Evolutionary conservation across 179 eudicot genomes (phyloP).

Genomic region (Sideroxylon spinosum): DNA sequence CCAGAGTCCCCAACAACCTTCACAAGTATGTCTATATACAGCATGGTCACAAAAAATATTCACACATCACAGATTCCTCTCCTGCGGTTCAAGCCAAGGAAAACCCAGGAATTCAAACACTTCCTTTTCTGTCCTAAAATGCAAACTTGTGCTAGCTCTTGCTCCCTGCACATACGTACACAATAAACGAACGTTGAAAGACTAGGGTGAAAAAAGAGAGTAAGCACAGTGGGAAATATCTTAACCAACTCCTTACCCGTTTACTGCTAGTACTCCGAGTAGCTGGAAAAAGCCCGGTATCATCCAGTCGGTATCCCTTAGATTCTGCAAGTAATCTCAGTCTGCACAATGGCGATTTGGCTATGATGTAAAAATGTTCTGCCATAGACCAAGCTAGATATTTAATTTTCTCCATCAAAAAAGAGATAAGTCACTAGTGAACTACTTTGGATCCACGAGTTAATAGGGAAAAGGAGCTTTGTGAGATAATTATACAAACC

Average conservation of each 20-base stretch:
- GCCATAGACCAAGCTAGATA: not conserved
- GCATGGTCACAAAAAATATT: constrained; percentile 10
- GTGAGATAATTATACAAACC: not conserved
- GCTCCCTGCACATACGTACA: constrained; percentile 40
- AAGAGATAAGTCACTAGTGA: not conserved
- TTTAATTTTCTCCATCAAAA: not conserved
- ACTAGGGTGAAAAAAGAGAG: not conserved
- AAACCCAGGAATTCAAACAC: constrained; percentile 87
- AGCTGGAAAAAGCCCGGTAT: constrained; percentile 80
- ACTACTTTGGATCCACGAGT: not conserved
- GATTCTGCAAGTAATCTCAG: constrained; percentile 79
- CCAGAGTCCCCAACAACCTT: not conserved
- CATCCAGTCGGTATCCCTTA: constrained; percentile 88
- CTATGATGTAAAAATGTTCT: not conserved
- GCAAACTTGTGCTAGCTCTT: constrained; percentile 57
- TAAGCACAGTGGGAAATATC: not conserved
- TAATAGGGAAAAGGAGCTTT: not conserved
- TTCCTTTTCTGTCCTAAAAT: constrained; percentile 67
- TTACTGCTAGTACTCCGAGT: constrained; percentile 63
- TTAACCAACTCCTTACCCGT: constrained; percentile 35
- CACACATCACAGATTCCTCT: constrained; percentile 64
- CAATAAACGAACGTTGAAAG: not conserved
- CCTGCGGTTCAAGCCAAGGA: constrained; percentile 82
- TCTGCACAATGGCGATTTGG: constrained; percentile 32
- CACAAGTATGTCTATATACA: constrained; percentile 3